Percentiles rank a stretch among this genome's conserved stretches.
Evolutionary conservation across 352 stramenopile genomes (phyloP).

Genomic region (Phytophthora ohioensis): DNA sequence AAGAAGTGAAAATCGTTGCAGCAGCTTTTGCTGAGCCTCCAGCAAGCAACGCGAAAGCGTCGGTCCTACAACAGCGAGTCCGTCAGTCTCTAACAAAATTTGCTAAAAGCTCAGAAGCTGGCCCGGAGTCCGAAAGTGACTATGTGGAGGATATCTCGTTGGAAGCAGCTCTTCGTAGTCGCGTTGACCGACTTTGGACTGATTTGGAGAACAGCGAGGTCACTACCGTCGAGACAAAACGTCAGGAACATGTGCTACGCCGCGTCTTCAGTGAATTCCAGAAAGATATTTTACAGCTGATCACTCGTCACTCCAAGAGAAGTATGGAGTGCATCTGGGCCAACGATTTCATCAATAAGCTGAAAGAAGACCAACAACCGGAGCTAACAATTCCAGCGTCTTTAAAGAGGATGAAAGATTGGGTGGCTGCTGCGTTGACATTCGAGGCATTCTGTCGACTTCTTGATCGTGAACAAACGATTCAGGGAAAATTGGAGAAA

Average conservation of each 20-base stretch:
- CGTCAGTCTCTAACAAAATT: conserved; percentile 34
- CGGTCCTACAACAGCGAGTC: conserved; percentile 22
- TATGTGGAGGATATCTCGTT: conserved; percentile 29
- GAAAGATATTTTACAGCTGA: conserved; percentile 36
- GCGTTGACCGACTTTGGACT: conserved; percentile 37
- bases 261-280: conserved; percentile 42
- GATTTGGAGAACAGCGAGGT: conserved; percentile 41
- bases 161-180: conserved; percentile 26
- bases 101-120: conserved; percentile 13
- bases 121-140: conserved; percentile 6
- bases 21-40: conserved; percentile 14
- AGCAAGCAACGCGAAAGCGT: conserved; percentile 5
- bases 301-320: conserved; percentile 40
- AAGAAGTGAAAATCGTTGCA: conserved; percentile 33
- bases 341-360: conserved; percentile 5
- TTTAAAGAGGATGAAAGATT: conserved; percentile 35
- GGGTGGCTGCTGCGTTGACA: conserved; percentile 38
- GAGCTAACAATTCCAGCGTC: conserved; percentile 26
- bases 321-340: conserved; percentile 46
- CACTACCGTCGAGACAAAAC: conserved; percentile 29
- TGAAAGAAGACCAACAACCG: conserved; percentile 3
- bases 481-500: conserved; percentile 39
- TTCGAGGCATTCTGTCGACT: conserved; percentile 41
- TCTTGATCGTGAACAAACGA: conserved; percentile 36
- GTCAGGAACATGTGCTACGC: conserved; percentile 25